These are phyloP conservation scores for Mycena indigotica DNA, from an alignment of 768 basidiomycete genomes.

Conservation along the genomic window DNA sequence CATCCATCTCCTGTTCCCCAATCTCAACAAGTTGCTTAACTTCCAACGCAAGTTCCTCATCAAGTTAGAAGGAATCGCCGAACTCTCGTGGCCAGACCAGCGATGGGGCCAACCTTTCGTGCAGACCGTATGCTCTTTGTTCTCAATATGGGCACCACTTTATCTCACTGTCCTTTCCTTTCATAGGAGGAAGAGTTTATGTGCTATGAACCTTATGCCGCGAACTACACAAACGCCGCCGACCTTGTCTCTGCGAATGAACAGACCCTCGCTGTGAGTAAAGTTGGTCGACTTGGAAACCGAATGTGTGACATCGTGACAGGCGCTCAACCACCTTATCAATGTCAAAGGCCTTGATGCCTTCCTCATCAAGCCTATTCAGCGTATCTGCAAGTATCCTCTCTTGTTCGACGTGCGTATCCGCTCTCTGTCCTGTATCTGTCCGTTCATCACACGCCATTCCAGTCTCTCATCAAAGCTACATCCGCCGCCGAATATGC, in stretches of 20 bases:
- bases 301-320: conserved; percentile 43
- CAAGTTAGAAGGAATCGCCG: conserved; percentile 82
- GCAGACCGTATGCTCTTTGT: conserved; percentile 67
- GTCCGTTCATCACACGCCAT: conserved; percentile 11
- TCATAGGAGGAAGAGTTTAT: conserved; percentile 90
- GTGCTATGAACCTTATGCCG: conserved; percentile 97
- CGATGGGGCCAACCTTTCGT: conserved; percentile 87
- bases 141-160: conserved; percentile 45
- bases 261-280: conserved; percentile 79
- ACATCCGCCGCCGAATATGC: conserved; percentile 64
- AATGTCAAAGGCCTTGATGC: conserved; percentile 89
- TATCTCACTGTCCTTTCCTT: conserved; percentile 45
- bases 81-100: conserved; percentile 80
- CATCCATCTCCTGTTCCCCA: conserved; percentile 93
- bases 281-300: conserved; percentile 27
- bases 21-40: conserved; percentile 91
- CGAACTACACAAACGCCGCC: conserved; percentile 87
- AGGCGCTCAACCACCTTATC: conserved; percentile 83
- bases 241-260: conserved; percentile 86
- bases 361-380: conserved; percentile 98
- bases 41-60: conserved; percentile 95
- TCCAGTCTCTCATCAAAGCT: conserved; percentile 75
- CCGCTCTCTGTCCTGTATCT: conserved; percentile 15
- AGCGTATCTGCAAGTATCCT: conserved; percentile 98
- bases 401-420: conserved; percentile 82